These are phyloP conservation scores for Ustilago shanxiensis DNA, from an alignment of 1,284 basidiomycete genomes.

Conservation along the genomic window DNA sequence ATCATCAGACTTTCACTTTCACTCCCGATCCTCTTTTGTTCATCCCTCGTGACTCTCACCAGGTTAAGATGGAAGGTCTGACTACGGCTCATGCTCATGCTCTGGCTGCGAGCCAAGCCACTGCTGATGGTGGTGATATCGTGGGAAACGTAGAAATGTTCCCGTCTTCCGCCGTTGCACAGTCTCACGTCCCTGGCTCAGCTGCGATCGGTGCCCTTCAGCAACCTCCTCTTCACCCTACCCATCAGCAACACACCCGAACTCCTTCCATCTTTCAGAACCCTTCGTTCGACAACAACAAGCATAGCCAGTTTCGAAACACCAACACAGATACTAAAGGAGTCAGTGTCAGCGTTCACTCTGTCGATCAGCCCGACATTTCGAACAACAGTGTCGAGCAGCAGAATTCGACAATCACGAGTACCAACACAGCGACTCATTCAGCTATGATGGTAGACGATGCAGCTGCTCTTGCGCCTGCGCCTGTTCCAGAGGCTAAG, in stretches of 20 bases:
- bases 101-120: neutral
- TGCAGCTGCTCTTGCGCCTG: neutral
- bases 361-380: neutral
- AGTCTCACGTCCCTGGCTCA: conserved; percentile 30
- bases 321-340: conserved; percentile 3
- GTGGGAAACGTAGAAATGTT: conserved; percentile 30
- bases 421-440: conserved; percentile 24
- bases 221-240: conserved; percentile 20
- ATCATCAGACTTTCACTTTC: neutral
- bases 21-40: neutral
- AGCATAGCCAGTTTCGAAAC: conserved; percentile 1
- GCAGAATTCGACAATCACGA: conserved; percentile 9
- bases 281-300: conserved; percentile 26
- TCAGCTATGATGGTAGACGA: conserved; percentile 35
- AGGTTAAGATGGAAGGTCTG: neutral
- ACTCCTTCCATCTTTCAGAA: conserved; percentile 15
- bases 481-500: neutral
- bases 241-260: conserved; percentile 9
- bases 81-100: conserved; percentile 8
- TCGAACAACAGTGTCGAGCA: neutral
- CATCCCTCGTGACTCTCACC: neutral
- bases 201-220: conserved; percentile 21
- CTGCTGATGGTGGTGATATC: neutral
- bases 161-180: conserved; percentile 36
- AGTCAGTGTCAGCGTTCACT: conserved; percentile 12